phyloP scores from a whole-genome alignment of 371 early-diverging fungal genomes.

The Mortierella polycephala region DNA sequence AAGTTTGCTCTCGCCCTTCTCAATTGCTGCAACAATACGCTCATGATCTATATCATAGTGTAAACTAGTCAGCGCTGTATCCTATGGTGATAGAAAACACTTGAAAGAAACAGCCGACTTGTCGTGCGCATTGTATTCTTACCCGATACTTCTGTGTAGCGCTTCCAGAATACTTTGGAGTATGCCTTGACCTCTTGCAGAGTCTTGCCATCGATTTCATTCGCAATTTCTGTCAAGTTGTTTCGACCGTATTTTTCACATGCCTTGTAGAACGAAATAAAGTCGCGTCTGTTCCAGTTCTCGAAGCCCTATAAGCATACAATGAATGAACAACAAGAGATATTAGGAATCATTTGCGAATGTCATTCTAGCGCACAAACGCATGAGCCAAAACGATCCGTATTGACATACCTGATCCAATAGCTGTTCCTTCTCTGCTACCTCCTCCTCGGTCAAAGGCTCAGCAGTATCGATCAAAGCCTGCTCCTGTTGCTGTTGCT shows the following conservation, averaged over 20 bases:
- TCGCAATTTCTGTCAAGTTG: constrained; percentile 78
- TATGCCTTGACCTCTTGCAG: constrained; percentile 87
- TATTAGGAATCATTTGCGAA: not conserved
- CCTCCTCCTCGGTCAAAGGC: constrained; percentile 91
- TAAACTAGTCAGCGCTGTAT: not conserved
- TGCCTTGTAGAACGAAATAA: constrained; percentile 87
- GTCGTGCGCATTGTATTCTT: constrained; percentile 1
- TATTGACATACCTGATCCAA: constrained; percentile 57
- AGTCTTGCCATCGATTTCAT: constrained; percentile 92
- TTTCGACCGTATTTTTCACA: constrained; percentile 90
- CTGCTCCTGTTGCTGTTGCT: constrained; percentile 83
- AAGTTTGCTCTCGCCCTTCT: constrained; percentile 88
- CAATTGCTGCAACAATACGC: constrained; percentile 86
- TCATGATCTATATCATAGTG: constrained; percentile 71
- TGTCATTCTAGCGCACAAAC: not conserved
- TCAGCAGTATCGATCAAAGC: constrained; percentile 86
- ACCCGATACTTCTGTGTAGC: constrained; percentile 83
- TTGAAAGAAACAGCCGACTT: not conserved
- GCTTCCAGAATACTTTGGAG: constrained; percentile 87
- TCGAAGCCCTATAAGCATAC: constrained; percentile 79
- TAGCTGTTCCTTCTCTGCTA: constrained; percentile 83
- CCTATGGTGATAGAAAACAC: no score
- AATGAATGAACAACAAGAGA: not conserved
- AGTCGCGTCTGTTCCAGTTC: constrained; percentile 96
- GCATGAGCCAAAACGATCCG: not conserved